Evolutionary conservation across 371 early-diverging fungal species (phyloP).

Genomic region (Phascolomyces articulosus): DNA sequence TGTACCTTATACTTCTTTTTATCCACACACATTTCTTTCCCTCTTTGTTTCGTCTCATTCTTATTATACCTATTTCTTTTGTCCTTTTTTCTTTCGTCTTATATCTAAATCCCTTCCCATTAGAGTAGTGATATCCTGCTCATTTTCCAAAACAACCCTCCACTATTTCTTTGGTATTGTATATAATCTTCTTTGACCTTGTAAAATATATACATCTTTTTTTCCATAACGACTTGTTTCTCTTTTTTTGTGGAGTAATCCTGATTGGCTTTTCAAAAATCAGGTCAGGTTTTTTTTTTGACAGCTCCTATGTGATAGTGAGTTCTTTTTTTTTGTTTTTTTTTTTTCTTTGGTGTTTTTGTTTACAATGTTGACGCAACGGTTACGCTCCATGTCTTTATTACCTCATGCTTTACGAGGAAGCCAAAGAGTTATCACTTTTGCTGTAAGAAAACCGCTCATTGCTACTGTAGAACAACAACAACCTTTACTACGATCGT

Average conservation of each 20-base stretch:
- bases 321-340: not conserved
- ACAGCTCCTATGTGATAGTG: not conserved
- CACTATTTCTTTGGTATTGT: too few species aligned
- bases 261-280: not conserved
- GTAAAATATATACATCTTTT: not conserved
- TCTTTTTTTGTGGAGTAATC: not conserved
- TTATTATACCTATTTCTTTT: too few species aligned
- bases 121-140: too few species aligned
- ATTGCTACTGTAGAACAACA: not conserved
- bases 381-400: not conserved
- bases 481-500: not conserved
- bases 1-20: too few species aligned
- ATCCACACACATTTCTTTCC: too few species aligned
- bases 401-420: not conserved
- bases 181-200: not conserved
- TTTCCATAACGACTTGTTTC: not conserved
- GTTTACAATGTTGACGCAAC: not conserved
- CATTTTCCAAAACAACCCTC: too few species aligned
- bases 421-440: not conserved
- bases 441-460: not conserved
- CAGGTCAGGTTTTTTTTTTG: not conserved
- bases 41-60: too few species aligned
- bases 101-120: too few species aligned
- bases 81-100: too few species aligned
- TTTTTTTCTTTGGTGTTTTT: not conserved